phyloP scores from a whole-genome alignment of 345 rosid genomes.

The Syzygium jambos region DNA sequence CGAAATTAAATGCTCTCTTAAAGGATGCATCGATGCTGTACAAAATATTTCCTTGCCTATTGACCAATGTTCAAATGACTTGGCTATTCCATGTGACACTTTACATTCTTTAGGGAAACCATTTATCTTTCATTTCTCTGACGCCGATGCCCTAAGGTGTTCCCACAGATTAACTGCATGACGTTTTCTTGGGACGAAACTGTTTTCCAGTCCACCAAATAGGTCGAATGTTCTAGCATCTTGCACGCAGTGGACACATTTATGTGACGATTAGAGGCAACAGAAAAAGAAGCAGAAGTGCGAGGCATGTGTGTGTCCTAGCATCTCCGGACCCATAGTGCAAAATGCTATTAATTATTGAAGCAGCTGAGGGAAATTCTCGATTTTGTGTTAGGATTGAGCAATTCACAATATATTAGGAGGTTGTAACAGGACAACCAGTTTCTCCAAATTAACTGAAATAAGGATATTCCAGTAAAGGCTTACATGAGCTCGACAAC shows the following conservation, averaged over 20 bases:
- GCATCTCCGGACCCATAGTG: not conserved
- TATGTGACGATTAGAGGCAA: not conserved
- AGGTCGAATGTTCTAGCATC: not conserved
- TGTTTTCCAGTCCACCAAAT: not conserved
- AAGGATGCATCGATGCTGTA: not conserved
- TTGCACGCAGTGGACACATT: not conserved
- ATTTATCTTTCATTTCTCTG: not conserved
- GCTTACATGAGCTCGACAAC: conserved; percentile 80
- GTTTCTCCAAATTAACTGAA: not conserved
- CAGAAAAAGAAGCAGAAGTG: not conserved
- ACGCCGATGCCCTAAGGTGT: not conserved
- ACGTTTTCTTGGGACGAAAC: not conserved
- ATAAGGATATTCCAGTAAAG: not conserved
- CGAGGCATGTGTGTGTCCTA: not conserved
- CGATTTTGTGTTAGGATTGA: not conserved
- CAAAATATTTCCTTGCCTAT: not conserved
- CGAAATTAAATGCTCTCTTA: not conserved
- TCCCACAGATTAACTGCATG: not conserved
- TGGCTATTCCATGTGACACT: not conserved
- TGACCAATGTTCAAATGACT: not conserved
- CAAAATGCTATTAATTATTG: not conserved
- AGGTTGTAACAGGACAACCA: not conserved
- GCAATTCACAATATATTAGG: not conserved
- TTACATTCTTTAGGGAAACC: not conserved
- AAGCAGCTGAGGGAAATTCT: not conserved